Conservation (phyloP, 768 basidiomycete species). For the Leucogyrophana mollusca region DNA sequence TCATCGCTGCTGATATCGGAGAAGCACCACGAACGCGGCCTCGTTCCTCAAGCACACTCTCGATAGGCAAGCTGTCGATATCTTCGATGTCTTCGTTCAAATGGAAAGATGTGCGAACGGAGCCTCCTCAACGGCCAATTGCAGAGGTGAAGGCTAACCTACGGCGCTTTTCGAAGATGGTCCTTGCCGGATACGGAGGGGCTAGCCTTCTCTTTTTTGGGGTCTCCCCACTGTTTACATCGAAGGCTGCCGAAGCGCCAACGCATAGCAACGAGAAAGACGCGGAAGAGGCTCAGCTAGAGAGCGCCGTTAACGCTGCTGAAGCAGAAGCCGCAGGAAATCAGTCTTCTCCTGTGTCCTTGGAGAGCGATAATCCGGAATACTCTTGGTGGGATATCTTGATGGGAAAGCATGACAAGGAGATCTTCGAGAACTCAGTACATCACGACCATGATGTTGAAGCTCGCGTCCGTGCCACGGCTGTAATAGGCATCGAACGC, state of each 20-base stretch:
- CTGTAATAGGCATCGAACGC: constrained; percentile 63
- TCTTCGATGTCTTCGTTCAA: constrained; percentile 25
- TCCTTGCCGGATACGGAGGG: constrained; percentile 83
- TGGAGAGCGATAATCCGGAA: constrained; percentile 21
- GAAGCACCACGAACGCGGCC: constrained; percentile 43
- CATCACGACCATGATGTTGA: constrained; percentile 22
- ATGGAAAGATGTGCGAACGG: constrained; percentile 23
- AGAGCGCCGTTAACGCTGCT: constrained; percentile 66
- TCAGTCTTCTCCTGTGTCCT: constrained; percentile 28
- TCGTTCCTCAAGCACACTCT: constrained; percentile 26
- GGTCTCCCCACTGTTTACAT: constrained; percentile 38
- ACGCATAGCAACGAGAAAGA: constrained; percentile 40
- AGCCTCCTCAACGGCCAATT: constrained; percentile 28
- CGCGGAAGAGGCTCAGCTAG: constrained; percentile 60
- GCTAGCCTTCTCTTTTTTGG: constrained; percentile 82
- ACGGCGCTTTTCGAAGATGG: constrained; percentile 80
- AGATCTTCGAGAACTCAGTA: constrained; percentile 73
- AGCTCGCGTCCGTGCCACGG: constrained; percentile 51
- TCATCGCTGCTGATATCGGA: constrained; percentile 82
- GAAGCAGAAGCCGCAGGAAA: constrained; percentile 56
- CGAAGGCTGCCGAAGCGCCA: constrained; percentile 22
- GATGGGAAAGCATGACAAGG: constrained; percentile 76
- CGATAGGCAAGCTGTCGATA: constrained; percentile 16
- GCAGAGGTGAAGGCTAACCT: constrained; percentile 65
- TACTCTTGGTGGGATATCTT: constrained; percentile 85